Percentiles rank a stretch among this genome's conserved stretches.
Conservation (phyloP, 2,329 filamentous ascomycete genomes). For the Aspergillus fischeri region DNA sequence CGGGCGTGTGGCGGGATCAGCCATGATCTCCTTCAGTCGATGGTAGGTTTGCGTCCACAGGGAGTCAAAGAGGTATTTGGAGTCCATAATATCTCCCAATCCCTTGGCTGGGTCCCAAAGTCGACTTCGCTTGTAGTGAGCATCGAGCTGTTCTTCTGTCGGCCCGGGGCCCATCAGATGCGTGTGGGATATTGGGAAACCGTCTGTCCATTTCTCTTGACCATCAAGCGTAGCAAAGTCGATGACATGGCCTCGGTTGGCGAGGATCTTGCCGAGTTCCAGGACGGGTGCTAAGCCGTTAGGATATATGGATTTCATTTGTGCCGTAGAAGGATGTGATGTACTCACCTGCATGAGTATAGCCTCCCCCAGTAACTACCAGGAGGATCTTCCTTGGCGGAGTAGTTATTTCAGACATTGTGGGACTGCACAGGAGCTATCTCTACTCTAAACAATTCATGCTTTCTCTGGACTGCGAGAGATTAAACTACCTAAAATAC, state of each 20-base stretch:
- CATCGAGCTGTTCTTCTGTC: conserved; percentile 24
- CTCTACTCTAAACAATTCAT: no score
- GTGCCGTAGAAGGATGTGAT: not conserved
- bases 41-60: conserved; percentile 33
- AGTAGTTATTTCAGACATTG: not conserved
- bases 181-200: conserved; percentile 24
- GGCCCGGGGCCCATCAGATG: conserved; percentile 30
- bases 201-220: conserved; percentile 33
- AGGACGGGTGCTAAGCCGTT: conserved; percentile 29
- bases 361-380: conserved; percentile 35
- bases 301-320: no score
- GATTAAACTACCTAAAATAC: no score
- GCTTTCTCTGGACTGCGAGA: no score
- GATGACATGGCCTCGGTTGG: conserved; percentile 33
- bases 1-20: conserved; percentile 23
- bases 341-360: conserved; percentile 31
- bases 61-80: conserved; percentile 38
- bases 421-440: no score
- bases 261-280: conserved; percentile 33
- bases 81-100: conserved; percentile 28
- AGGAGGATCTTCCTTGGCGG: conserved; percentile 28
- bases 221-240: conserved; percentile 38
- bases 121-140: conserved; percentile 36
- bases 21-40: conserved; percentile 20
- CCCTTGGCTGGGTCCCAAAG: conserved; percentile 31